These are phyloP conservation scores for Metschnikowia peoriensis DNA, from an alignment of 805 yeast genomes.

Conservation along the genomic window DNA sequence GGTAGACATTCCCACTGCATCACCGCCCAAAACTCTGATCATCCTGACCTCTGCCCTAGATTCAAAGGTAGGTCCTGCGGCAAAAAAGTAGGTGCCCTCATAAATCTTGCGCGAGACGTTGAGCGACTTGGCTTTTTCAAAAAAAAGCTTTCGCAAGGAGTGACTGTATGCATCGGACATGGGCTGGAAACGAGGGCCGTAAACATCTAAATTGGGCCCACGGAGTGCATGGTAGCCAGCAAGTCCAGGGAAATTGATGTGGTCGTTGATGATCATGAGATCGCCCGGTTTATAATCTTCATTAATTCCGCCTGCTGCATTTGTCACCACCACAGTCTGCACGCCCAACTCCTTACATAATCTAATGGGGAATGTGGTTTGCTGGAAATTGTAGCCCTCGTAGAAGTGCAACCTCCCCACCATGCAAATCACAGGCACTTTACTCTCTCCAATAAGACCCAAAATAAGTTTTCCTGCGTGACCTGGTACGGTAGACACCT, in stretches of 20 bases:
- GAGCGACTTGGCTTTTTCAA: constrained; percentile 47
- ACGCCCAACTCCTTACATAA: constrained; percentile 66
- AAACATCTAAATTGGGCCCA: constrained; percentile 77
- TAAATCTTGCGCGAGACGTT: constrained; percentile 60
- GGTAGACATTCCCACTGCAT: constrained; percentile 96
- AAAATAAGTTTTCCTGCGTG: constrained; percentile 82
- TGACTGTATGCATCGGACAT: constrained; percentile 87
- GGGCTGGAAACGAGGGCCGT: constrained; percentile 87
- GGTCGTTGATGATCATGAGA: constrained; percentile 86
- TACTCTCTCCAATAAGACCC: constrained; percentile 67
- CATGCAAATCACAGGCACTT: constrained; percentile 86
- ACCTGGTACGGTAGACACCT: constrained; percentile 81
- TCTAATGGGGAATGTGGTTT: constrained; percentile 83
- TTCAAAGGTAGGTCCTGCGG: constrained; percentile 93
- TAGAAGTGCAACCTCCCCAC: constrained; percentile 90
- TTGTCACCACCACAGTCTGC: constrained; percentile 71
- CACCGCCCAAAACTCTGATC: constrained; percentile 74
- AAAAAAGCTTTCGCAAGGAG: constrained; percentile 61
- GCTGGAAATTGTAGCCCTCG: constrained; percentile 84
- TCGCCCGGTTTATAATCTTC: constrained; percentile 73
- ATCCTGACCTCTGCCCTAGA: constrained; percentile 87
- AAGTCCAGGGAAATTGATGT: constrained; percentile 86
- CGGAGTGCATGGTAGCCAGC: constrained; percentile 84
- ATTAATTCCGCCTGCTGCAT: constrained; percentile 93
- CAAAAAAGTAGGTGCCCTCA: constrained; percentile 85